A percentile compares a stretch with the other conserved stretches of the same genome.
Conservation (phyloP, 202 grass and related monocot genomes). For the Hordeum pubiflorum region DNA sequence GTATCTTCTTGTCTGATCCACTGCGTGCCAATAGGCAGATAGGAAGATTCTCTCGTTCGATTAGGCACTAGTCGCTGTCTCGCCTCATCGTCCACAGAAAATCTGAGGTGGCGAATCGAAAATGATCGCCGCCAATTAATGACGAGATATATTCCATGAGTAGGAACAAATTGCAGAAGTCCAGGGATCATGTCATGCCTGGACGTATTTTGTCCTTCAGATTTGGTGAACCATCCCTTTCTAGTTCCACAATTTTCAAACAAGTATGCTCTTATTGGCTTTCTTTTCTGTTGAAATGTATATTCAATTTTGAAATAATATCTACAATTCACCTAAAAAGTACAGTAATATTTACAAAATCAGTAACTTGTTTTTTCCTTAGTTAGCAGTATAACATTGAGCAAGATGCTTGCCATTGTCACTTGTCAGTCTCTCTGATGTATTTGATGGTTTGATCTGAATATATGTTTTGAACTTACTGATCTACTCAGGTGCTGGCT, state of each 20-base stretch:
- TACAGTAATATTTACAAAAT: too few species aligned
- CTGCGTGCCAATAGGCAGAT: conserved; percentile 21
- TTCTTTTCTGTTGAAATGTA: background rate
- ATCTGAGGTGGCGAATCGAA: conserved; percentile 28
- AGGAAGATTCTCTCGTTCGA: conserved; percentile 18
- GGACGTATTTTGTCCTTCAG: background rate
- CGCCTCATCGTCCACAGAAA: background rate
- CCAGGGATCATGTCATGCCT: conserved; percentile 1
- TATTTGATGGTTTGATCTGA: background rate
- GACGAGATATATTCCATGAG: background rate
- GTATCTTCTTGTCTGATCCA: conserved; percentile 8
- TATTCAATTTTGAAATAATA: background rate
- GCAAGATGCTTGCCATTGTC: background rate
- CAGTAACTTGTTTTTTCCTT: background rate
- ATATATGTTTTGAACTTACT: background rate
- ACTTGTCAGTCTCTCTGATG: background rate
- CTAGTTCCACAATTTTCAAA: background rate
- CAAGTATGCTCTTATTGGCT: background rate
- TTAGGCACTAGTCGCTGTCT: conserved; percentile 15
- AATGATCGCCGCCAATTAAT: conserved; percentile 11
- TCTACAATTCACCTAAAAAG: background rate
- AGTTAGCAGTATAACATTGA: background rate
- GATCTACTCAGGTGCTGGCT: conserved; percentile 59
- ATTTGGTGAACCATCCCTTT: conserved; percentile 20
- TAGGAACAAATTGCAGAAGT: conserved; percentile 23